Evolutionary conservation across 2,329 filamentous ascomycete genomes (phyloP), one percentile per base, ranked within the genome.

Genomic region (Fusarium subtropicale): DNA sequence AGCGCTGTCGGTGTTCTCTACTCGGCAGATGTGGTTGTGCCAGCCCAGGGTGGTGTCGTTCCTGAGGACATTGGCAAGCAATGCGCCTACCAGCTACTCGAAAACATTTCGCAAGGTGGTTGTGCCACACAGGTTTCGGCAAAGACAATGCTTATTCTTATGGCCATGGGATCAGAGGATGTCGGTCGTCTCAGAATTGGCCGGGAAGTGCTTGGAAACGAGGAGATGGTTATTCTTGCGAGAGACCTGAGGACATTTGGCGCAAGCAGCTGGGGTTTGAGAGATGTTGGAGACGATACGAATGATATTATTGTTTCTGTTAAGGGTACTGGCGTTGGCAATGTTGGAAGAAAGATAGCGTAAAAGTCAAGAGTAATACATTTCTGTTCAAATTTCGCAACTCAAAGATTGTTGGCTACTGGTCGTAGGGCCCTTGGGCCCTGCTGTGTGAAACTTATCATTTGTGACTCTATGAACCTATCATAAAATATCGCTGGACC

Each of bases 141-240:
- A 7, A 84, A 88, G 5, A 95, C 91, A 0, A 86, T 97, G 69
- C 80, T 99, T 55, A 92, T 90, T 20, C 84, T 99, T 67, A 99
- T 99, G 96, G 93, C 94, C 34, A 98, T 99, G 96, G 96, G 96
- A 0, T 93, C 92, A 1, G 96, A 98, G 78, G 96, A 99, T 79
- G 94, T 99, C 16, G 96, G 96, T 7, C 87, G 96, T 62, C 79
- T 99, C 71, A 88, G 92, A 67, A 78, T 99, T 61, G 93, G 94
- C 33, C 90, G 89, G 73, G 92, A 95, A 47, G 89, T 97, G 1
- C 81, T 98, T 46, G 94, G 90, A 0, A 91, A 90, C 4, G 93
- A 97, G 77, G 91, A 93, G 63, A 84, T 93, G 55, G 87, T 99
- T 59, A 88, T 89, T 51, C 81, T 97, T 56, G 94, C 92, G 13